phyloP scores from a whole-genome alignment of 306 rosid species.

The Prinsepia uniflora region DNA sequence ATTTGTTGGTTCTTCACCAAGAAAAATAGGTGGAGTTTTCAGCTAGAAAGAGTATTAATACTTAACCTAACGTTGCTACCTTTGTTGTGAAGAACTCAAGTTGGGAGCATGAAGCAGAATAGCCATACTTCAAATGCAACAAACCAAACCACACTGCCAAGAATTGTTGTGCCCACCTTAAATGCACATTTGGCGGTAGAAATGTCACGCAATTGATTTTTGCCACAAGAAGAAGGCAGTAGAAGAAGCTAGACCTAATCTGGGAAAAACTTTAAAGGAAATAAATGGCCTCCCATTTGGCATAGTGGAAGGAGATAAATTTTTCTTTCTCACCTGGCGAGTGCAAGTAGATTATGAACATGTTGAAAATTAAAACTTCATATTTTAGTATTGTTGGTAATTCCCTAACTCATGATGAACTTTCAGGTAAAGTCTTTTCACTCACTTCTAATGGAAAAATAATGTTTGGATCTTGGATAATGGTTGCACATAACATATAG shows the following conservation, averaged over 20 bases:
- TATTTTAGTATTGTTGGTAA: background rate
- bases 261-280: background rate
- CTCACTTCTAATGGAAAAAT: background rate
- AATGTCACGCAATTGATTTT: background rate
- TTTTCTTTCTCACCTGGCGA: background rate
- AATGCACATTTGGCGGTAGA: background rate
- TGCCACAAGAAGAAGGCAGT: constrained; percentile 6
- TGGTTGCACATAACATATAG: too few relatives aligned
- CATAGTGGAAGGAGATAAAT: background rate
- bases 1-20: too few relatives aligned
- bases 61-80: too few relatives aligned
- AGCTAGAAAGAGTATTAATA: too few relatives aligned
- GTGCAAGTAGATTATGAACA: background rate
- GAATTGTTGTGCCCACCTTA: background rate
- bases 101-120: too few relatives aligned
- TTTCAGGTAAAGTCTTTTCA: background rate
- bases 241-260: background rate
- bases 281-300: background rate
- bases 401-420: background rate
- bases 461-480: background rate
- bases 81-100: too few relatives aligned
- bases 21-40: too few relatives aligned
- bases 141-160: background rate
- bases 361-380: background rate
- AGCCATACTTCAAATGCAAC: too few relatives aligned